These are phyloP conservation scores for Pseudocercospora pini-densiflorae DNA, from an alignment of 2,329 filamentous ascomycete species.

Conservation along the genomic window DNA sequence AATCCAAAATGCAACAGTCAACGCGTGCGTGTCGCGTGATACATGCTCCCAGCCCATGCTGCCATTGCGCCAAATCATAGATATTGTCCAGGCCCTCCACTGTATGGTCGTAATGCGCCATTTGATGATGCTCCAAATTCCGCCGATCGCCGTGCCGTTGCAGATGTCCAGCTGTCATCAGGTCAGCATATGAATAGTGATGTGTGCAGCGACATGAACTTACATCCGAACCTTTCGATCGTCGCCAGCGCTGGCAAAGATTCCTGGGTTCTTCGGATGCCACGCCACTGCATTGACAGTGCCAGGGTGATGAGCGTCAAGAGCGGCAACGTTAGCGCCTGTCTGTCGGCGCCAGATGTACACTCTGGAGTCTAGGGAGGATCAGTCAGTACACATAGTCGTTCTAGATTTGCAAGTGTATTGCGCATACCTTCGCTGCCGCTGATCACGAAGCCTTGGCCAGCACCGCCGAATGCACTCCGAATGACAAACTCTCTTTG, in stretches of 20 bases:
- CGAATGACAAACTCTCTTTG: slow-evolving; percentile 81
- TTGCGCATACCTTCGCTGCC: slow-evolving; percentile 78
- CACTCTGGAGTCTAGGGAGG: slow-evolving; percentile 64
- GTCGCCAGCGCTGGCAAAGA: slow-evolving; percentile 92
- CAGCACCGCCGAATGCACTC: slow-evolving; percentile 82
- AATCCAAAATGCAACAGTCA: slow-evolving; percentile 12
- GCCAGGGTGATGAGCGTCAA: slow-evolving; percentile 74
- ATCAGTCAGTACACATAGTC: neutral
- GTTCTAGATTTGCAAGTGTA: neutral
- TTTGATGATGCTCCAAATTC: slow-evolving; percentile 14
- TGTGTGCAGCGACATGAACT: slow-evolving; percentile 41
- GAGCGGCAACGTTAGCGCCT: slow-evolving; percentile 73
- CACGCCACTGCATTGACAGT: slow-evolving; percentile 87
- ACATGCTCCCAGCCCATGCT: slow-evolving; percentile 8
- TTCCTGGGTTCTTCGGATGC: slow-evolving; percentile 80
- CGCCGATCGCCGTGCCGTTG: slow-evolving; percentile 16
- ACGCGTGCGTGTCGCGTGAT: slow-evolving; percentile 12
- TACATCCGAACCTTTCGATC: slow-evolving; percentile 86
- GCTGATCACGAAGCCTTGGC: slow-evolving; percentile 88
- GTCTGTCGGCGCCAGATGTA: slow-evolving; percentile 92
- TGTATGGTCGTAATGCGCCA: slow-evolving; percentile 14
- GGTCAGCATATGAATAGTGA: slow-evolving; percentile 9
- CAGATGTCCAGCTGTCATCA: slow-evolving; percentile 24
- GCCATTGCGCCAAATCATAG: slow-evolving; percentile 15
- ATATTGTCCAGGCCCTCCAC: slow-evolving; percentile 12